A percentile compares a stretch with the other conserved stretches of the same genome.
Conservation (phyloP, 192 early-diverging fungal species). For the Pilaira anomala region DNA sequence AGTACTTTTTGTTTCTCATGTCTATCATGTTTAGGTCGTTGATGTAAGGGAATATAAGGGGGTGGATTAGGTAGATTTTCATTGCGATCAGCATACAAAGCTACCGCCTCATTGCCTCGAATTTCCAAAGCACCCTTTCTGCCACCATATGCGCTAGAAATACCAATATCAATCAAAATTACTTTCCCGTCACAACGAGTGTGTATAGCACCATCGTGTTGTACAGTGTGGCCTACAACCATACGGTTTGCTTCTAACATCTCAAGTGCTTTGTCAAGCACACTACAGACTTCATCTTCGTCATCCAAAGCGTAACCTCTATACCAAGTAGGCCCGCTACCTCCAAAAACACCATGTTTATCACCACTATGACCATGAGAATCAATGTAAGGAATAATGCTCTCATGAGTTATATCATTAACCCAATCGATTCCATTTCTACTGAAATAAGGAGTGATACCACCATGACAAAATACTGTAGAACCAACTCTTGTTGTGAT, state of each 20-base stretch:
- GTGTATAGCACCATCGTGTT: conserved; percentile 51
- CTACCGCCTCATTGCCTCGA: conserved; percentile 51
- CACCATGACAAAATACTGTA: conserved; percentile 64
- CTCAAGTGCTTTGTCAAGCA: conserved; percentile 44
- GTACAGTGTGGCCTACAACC: conserved; percentile 69
- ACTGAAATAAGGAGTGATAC: conserved; percentile 35
- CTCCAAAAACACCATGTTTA: conserved; percentile 32
- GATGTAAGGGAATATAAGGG: background rate
- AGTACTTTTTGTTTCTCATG: no score
- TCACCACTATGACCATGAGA: conserved; percentile 20
- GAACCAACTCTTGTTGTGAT: conserved; percentile 47
- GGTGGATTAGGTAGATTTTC: conserved; percentile 11
- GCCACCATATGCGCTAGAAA: conserved; percentile 63
- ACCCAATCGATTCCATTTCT: conserved; percentile 44
- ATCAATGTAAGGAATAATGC: conserved; percentile 30
- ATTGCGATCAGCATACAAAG: conserved; percentile 38
- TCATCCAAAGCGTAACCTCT: conserved; percentile 55
- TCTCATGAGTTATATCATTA: conserved; percentile 39
- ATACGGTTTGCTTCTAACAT: conserved; percentile 60
- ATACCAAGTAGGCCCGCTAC: conserved; percentile 47
- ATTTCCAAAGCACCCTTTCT: conserved; percentile 72
- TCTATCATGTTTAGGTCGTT: background rate
- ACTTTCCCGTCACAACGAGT: conserved; percentile 60
- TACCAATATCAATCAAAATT: conserved; percentile 72
- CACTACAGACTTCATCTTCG: conserved; percentile 43